Evolutionary conservation across 225 moss, liverwort and hornwort genomes (phyloP), one percentile per base, ranked within the genome.

Genomic region (Anthoceros angustus): DNA sequence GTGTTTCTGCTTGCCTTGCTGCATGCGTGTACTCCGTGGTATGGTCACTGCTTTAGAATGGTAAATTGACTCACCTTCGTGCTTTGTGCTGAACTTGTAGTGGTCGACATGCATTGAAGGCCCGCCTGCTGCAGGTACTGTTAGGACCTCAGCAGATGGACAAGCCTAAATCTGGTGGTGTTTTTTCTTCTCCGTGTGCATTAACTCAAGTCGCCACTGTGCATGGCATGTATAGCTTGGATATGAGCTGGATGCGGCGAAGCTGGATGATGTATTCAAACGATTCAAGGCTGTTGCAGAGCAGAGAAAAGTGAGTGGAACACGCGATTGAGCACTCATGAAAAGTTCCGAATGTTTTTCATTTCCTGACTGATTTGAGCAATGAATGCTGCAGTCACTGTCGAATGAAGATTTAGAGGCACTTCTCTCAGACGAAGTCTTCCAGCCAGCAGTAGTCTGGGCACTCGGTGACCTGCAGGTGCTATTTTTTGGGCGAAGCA

Each of bases 31-130:
- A 32, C 2, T 32, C 32, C 32, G 32, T 32, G 39, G 32, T 66
- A 43, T 41, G n/a, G 18, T 41, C 24, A 3, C 43, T 43, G 40
- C 21, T 43, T 14, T 20, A 9, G 42, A 24, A 41, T 12, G 10
- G 14, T 66, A n/a, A 40, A n/a, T 4, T 61, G 42, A 41, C 45
- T 25, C 15, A 21, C 25, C 38, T 23, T 3, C 61, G 18, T 63
- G 70, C 25, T 55, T 66, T 70, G 61, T 62, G 39, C 67, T 38
- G 42, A 65, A 67, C 60, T 55, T 4, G 6, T 23, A 98, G 92
- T 67, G 98, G 98, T 40, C 85, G 98, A 63, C 92, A 98, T 79
- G 98, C 92, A 0, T 69, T 98, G 80, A 92, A 84, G 76, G 77
- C 78, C 67, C 82, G 86, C 62, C 74, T 98, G 64, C 74, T 71